These are phyloP conservation scores for Lippia alba DNA, from an alignment of 305 asterid genomes.

Conservation along the genomic window DNA sequence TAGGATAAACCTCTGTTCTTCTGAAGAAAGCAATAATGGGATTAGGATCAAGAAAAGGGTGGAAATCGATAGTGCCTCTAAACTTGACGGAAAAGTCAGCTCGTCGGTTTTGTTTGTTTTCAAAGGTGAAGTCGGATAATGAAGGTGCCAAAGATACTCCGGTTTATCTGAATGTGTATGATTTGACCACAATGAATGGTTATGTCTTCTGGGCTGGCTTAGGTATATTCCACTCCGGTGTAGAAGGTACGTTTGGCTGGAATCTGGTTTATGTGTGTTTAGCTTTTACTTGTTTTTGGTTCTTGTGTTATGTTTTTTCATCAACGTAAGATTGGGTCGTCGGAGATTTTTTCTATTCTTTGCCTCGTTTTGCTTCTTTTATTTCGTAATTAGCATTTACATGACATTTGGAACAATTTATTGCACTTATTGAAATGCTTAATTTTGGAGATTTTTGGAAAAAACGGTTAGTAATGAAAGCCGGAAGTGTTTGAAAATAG, in stretches of 20 bases:
- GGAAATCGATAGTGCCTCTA: constrained; percentile 74
- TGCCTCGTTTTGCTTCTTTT: background rate
- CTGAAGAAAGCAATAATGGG: constrained; percentile 64
- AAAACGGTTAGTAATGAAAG: too few species aligned
- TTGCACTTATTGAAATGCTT: too few species aligned
- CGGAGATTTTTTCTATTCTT: background rate
- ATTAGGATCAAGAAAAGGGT: constrained; percentile 66
- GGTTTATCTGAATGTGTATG: constrained; percentile 73
- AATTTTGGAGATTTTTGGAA: background rate
- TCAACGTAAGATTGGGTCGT: background rate
- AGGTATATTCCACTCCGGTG: constrained; percentile 78
- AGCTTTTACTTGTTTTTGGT: background rate
- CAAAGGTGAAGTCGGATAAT: constrained; percentile 73
- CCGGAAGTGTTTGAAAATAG: too few species aligned
- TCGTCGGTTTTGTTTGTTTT: constrained; percentile 78
- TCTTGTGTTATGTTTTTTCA: constrained; percentile 9
- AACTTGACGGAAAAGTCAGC: constrained; percentile 63
- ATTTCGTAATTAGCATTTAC: background rate
- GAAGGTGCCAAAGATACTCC: constrained; percentile 67
- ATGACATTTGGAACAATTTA: background rate
- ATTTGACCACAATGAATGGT: constrained; percentile 69
- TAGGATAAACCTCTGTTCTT: constrained; percentile 24
- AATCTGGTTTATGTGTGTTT: background rate
- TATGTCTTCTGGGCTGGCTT: constrained; percentile 79
- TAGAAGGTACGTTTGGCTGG: constrained; percentile 63